These are phyloP conservation scores for Phytophthora idaei DNA, from an alignment of 352 stramenopile species.

Conservation along the genomic window DNA sequence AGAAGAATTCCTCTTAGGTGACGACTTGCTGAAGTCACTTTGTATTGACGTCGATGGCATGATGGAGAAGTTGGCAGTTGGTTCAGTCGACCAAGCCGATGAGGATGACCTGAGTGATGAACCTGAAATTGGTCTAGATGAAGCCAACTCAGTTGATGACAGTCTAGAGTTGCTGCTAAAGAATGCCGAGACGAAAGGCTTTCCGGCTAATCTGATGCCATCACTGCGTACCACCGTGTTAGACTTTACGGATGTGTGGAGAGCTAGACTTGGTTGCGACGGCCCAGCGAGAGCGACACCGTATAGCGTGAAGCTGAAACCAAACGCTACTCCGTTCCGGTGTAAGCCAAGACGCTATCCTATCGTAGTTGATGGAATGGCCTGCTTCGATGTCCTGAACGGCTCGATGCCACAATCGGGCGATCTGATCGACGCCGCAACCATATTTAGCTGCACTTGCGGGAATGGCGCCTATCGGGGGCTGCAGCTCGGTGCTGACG, in stretches of 20 bases:
- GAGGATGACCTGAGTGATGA: constrained; percentile 10
- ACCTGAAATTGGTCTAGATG: constrained; percentile 6
- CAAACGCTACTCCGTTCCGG: background rate
- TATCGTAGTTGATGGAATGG: background rate
- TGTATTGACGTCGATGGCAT: constrained; percentile 13
- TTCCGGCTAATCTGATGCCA: background rate
- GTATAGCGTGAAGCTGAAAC: constrained; percentile 7
- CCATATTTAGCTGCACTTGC: background rate
- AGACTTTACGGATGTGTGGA: constrained; percentile 10
- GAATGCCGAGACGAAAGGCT: background rate
- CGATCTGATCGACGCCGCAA: background rate
- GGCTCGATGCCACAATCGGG: background rate
- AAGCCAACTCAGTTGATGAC: background rate
- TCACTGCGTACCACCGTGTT: constrained; percentile 1
- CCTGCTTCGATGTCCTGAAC: background rate
- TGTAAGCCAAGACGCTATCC: constrained; percentile 18
- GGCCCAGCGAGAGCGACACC: constrained; percentile 3
- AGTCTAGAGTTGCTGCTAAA: background rate
- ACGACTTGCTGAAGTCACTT: constrained; percentile 12
- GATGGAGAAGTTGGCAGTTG: constrained; percentile 9
- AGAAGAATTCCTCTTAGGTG: constrained; percentile 12
- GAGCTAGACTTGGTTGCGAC: constrained; percentile 9
- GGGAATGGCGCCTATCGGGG: background rate
- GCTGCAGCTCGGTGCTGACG: background rate
- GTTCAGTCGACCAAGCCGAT: background rate